Base-by-base conservation (phyloP, 139 green algal species). In the Parachlorella kessleri region DNA sequence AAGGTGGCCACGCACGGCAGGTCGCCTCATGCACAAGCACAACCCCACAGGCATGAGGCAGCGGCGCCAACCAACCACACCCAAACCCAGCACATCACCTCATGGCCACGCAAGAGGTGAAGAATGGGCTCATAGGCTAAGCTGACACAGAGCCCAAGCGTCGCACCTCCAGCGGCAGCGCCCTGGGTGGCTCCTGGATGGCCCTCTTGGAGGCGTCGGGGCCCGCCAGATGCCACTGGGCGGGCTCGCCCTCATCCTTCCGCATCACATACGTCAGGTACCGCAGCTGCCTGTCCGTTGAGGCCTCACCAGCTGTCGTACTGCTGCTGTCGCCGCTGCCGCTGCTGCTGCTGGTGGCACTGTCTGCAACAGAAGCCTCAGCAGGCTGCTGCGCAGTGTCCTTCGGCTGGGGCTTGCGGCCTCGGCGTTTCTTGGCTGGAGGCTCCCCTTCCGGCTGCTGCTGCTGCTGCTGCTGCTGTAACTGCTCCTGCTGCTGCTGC, bases 121-220 rank as follows among this genome's bases (percentile, higher is more conserved):
- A n/a, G n/a, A n/a, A n/a, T n/a, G n/a, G n/a, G n/a, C n/a, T n/a
- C n/a, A n/a, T n/a, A n/a, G n/a, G n/a, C n/a, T n/a, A n/a, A n/a
- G n/a, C n/a, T n/a, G n/a, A n/a, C n/a, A n/a, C n/a, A n/a, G n/a
- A n/a, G n/a, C n/a, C n/a, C n/a, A n/a, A n/a, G n/a, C n/a, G n/a
- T n/a, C 48, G 14, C 48, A 59, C 67, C 36, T 73, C 18, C 67
- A 73, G 67, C 6, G 67, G 67, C 67, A 55, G 8, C 37, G 67
- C 18, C 33, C 37, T 3, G 3, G 4, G 67, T 7, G 68, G 24
- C 68, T 38, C 6, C 68, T 40, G 39, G 36, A 28, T 38, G 21
- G 48, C 48, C 26, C 24, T 37, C 39, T 74, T 63, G 35, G 5
- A 37, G 2, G 39, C 68, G 6, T 63, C 68, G 40, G 39, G 39